These are phyloP conservation scores for Microbotryum silenes-acaulis DNA, from an alignment of 1,284 basidiomycete genomes.

Conservation along the genomic window DNA sequence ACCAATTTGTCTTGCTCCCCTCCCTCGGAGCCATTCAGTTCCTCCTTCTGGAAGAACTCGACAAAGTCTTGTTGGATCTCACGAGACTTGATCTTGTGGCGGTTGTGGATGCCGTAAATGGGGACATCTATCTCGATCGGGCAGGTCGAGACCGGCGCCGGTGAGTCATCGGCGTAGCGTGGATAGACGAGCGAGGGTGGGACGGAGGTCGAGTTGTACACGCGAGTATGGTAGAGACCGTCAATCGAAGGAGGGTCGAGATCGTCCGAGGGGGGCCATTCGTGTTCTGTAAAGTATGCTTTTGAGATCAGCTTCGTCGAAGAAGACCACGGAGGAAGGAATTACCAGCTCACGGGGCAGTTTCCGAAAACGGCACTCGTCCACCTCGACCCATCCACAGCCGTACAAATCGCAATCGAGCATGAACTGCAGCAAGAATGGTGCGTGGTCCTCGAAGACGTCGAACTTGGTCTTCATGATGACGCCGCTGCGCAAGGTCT, in stretches of 20 bases:
- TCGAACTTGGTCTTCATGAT: slow-evolving; percentile 70
- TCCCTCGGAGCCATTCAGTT: slow-evolving; percentile 36
- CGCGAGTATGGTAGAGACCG: slow-evolving; percentile 15
- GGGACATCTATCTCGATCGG: slow-evolving; percentile 74
- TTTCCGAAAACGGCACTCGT: slow-evolving; percentile 48
- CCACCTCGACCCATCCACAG: slow-evolving; percentile 74
- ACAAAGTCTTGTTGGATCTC: slow-evolving; percentile 65
- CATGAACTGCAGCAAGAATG: slow-evolving; percentile 84
- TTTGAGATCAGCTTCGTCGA: background rate
- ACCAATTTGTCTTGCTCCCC: slow-evolving; percentile 66
- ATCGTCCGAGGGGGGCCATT: slow-evolving; percentile 10
- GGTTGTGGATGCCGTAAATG: slow-evolving; percentile 78
- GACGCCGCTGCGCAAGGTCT: slow-evolving; percentile 68
- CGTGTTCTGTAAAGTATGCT: background rate
- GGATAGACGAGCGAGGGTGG: slow-evolving; percentile 9
- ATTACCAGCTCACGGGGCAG: slow-evolving; percentile 41
- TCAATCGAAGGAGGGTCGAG: slow-evolving; percentile 18
- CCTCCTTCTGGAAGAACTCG: slow-evolving; percentile 47
- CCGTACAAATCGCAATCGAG: slow-evolving; percentile 93
- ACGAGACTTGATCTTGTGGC: slow-evolving; percentile 58
- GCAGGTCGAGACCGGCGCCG: slow-evolving; percentile 22
- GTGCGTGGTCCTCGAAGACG: slow-evolving; percentile 83
- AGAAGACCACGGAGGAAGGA: background rate
- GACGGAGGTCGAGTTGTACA: slow-evolving; percentile 22
- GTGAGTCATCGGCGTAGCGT: slow-evolving; percentile 9